phyloP scores from a whole-genome alignment of 2,329 filamentous ascomycete species.

The Monilinia fructigena region DNA sequence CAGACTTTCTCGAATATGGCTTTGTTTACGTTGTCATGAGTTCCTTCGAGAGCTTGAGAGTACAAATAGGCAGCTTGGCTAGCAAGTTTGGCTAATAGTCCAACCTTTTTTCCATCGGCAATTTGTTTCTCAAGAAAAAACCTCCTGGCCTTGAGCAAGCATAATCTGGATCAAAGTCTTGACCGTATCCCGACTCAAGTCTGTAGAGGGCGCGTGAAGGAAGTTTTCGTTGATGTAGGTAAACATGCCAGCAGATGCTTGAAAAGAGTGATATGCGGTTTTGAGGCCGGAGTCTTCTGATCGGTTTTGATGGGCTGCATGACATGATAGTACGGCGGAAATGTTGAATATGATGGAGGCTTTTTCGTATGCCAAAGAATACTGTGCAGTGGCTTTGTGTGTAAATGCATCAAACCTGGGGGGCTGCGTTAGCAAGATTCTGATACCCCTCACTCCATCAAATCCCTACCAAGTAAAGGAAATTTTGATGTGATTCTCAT shows the following conservation, averaged over 20 bases:
- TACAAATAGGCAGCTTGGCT: slow-evolving; percentile 90
- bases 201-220: slow-evolving; percentile 92
- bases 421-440: slow-evolving; percentile 8
- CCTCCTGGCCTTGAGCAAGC: slow-evolving; percentile 93
- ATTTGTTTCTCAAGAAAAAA: slow-evolving; percentile 98
- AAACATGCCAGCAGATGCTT: slow-evolving; percentile 98
- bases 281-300: slow-evolving; percentile 92
- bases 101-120: slow-evolving; percentile 87
- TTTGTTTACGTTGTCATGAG: slow-evolving; percentile 88
- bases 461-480: slow-evolving; percentile 86
- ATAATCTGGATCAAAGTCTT: slow-evolving; percentile 91
- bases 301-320: slow-evolving; percentile 89
- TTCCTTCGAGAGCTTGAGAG: slow-evolving; percentile 80
- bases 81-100: slow-evolving; percentile 85
- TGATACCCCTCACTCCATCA: neutral
- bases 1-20: slow-evolving; percentile 94
- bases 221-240: slow-evolving; percentile 99
- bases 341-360: slow-evolving; percentile 99
- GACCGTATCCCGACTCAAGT: slow-evolving; percentile 91
- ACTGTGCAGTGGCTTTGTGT: slow-evolving; percentile 94
- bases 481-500: slow-evolving; percentile 99
- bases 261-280: slow-evolving; percentile 96
- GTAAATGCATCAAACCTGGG: slow-evolving; percentile 98
- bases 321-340: slow-evolving; percentile 90
- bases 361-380: slow-evolving; percentile 95